Percentiles rank a stretch among this genome's conserved stretches.
phyloP scores from a whole-genome alignment of 495 filamentous ascomycete genomes.

The Penicillium malachiteum region DNA sequence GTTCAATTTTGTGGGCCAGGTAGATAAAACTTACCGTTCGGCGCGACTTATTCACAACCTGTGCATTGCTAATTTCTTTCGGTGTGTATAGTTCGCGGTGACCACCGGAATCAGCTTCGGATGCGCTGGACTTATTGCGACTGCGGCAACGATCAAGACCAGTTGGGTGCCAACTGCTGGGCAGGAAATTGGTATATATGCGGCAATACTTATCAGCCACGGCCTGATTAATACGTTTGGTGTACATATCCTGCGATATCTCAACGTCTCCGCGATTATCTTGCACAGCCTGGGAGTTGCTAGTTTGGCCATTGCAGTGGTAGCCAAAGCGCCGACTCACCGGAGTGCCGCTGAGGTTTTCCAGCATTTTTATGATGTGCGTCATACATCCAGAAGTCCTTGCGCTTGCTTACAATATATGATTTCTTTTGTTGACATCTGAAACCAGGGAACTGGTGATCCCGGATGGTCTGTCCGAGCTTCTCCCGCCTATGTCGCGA shows the following conservation, averaged over 20 bases:
- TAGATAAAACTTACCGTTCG: not conserved
- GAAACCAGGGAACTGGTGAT: not conserved
- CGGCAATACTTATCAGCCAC: not conserved
- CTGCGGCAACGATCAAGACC: not conserved
- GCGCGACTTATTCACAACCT: not conserved
- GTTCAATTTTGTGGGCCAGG: not conserved
- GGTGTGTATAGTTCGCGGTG: not conserved
- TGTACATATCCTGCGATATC: not conserved
- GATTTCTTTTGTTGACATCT: not conserved
- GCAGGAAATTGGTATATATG: not conserved
- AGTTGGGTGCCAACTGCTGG: not conserved
- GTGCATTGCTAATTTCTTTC: not conserved
- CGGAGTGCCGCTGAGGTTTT: not conserved
- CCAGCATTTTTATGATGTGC: not conserved
- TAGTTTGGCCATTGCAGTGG: not conserved
- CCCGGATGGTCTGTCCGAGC: not conserved
- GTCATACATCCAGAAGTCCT: not conserved
- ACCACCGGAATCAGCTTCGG: not conserved
- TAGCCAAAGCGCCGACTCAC: not conserved
- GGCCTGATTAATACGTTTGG: not conserved
- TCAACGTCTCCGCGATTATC: not conserved
- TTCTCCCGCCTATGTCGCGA: not conserved
- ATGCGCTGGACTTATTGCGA: not conserved
- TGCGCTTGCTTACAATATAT: not conserved
- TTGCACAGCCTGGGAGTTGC: constrained; percentile 1